phyloP scores from a whole-genome alignment of 495 filamentous ascomycete genomes.

The Tuber calosporum region DNA sequence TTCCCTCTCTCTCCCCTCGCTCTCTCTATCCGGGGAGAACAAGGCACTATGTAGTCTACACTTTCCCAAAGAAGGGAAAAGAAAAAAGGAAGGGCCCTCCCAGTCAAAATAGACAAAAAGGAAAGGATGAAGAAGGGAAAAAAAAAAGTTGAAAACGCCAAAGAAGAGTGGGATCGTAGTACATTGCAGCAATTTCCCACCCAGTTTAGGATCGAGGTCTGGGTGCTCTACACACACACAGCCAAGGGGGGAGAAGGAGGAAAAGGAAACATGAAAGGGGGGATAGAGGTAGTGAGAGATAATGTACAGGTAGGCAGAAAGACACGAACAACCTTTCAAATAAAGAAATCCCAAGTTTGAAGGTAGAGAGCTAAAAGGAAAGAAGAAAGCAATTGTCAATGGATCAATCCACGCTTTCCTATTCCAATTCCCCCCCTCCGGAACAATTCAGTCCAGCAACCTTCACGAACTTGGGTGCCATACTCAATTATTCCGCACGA shows the following conservation, averaged over 20 bases:
- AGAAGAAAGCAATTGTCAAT: constrained; percentile 1
- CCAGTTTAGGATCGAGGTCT: neutral
- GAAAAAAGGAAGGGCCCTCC: neutral
- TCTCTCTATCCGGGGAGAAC: neutral
- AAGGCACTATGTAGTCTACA: neutral
- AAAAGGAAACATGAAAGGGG: neutral
- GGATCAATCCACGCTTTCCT: neutral
- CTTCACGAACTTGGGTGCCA: neutral
- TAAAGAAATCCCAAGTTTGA: neutral
- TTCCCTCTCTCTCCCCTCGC: neutral
- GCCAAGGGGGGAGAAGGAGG: neutral
- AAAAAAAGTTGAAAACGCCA: neutral
- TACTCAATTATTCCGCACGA: neutral
- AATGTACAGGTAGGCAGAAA: neutral
- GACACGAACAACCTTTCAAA: neutral
- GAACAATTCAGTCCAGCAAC: neutral
- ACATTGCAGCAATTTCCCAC: neutral
- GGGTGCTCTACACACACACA: neutral
- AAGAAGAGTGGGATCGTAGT: neutral
- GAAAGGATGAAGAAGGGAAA: neutral
- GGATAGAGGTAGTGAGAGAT: neutral
- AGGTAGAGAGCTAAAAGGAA: neutral
- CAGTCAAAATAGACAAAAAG: neutral
- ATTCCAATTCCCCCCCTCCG: neutral
- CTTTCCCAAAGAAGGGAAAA: neutral